Base-by-base conservation (phyloP, 306 rosid species). In the Trifolium pratense region DNA sequence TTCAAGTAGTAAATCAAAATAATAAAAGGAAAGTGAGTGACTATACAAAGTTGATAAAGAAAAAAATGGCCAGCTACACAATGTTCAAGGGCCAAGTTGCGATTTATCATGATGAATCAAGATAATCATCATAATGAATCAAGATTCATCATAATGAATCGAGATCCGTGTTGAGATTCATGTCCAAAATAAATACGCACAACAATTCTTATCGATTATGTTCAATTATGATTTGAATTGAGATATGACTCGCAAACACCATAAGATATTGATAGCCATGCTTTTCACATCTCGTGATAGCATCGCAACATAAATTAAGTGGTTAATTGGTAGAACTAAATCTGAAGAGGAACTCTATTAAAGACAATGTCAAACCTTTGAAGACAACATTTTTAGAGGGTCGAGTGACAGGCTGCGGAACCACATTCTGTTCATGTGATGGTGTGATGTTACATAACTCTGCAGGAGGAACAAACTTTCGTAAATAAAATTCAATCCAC, bases 301-400 rank as follows among this genome's bases (percentile, higher is more conserved):
- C 59, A 53, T 53, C 5, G 26, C 29, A 20, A 53, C 29, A 18
- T 77, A 70, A 48, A 31, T 20, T 49, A 62, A 16, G 57, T 12
- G 62, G 69, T 67, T 26, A 58, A 67, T 40, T 31, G 63, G 46
- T 39, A 43, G 26, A 48, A 70, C 18, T 72, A 52, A 76, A 12
- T 16, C 20, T 20, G 4, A 66, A 42, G 57, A 73, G 57, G 29
- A 56, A 42, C 20, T 40, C 43, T 14, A 69, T 1, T 31, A 59
- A 15, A 71, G 75, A 61, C 39, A 66, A 66, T 36, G 74, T 52
- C 52, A 60, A 83, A 92, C 99, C 99, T 95, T 84, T 95, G 82
- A 91, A 82, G 73, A 95, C 21, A 71, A 90, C 77, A 53, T 88
- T 91, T 63, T 17, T 79, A 9, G 86, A 70, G 68, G 83, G 32